These are phyloP conservation scores for Xylaria intraflava DNA, from an alignment of 495 filamentous ascomycete species.

Conservation along the genomic window DNA sequence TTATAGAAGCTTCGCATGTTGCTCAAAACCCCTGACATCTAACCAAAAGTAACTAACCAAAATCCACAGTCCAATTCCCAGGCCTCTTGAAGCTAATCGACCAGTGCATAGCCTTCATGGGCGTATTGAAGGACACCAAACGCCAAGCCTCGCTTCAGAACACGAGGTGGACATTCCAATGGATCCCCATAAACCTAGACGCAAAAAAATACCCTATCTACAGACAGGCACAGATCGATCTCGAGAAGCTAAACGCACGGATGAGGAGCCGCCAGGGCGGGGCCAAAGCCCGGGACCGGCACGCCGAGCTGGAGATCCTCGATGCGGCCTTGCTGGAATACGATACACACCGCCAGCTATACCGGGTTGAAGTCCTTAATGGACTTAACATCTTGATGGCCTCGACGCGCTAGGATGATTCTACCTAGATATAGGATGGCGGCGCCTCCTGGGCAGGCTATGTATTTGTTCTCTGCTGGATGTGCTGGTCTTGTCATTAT, in stretches of 20 bases:
- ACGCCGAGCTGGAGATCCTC: background rate
- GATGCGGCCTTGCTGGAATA: background rate
- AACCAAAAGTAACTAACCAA: background rate
- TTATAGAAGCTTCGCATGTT: background rate
- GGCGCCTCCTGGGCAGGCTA: too few relatives aligned
- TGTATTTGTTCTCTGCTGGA: background rate
- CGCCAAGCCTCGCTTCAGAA: background rate
- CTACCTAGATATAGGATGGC: too few relatives aligned
- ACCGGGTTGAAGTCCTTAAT: background rate
- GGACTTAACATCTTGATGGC: background rate
- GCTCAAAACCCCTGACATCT: too few relatives aligned
- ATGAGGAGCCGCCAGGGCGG: background rate
- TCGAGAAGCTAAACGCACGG: background rate
- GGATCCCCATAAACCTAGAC: conserved; percentile 7
- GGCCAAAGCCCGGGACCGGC: background rate
- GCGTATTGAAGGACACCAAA: conserved; percentile 11
- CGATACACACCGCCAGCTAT: background rate
- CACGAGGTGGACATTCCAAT: conserved; percentile 1
- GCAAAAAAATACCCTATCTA: conserved; percentile 2
- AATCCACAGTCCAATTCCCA: background rate
- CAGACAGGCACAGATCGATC: background rate
- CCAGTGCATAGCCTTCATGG: conserved; percentile 8
- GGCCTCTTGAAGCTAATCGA: conserved; percentile 10
- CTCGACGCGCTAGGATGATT: too few relatives aligned
- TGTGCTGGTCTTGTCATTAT: background rate